Percentiles rank a stretch among this genome's conserved stretches.
Conservation (phyloP, 352 stramenopile genomes). For the Elongisporangium prolatum region DNA sequence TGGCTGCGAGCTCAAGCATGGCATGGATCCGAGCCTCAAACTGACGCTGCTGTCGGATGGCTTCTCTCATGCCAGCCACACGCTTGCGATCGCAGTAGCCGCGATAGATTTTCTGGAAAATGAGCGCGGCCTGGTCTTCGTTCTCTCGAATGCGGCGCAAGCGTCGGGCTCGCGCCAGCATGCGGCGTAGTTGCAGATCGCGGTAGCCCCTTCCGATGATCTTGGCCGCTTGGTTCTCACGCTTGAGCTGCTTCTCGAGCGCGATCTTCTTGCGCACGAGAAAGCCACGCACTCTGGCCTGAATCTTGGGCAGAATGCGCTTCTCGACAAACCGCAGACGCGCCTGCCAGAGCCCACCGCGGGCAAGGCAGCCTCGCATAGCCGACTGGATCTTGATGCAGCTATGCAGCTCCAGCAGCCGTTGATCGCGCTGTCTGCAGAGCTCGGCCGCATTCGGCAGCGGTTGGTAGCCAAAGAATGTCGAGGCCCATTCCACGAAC, state of each 20-base stretch:
- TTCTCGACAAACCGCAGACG: conserved; percentile 67
- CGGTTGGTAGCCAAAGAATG: conserved; percentile 84
- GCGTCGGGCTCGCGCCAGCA: conserved; percentile 39
- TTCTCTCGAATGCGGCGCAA: conserved; percentile 48
- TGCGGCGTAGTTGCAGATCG: conserved; percentile 42
- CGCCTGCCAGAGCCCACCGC: conserved; percentile 65
- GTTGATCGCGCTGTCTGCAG: conserved; percentile 50
- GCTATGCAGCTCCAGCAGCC: conserved; percentile 34
- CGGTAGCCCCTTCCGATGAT: conserved; percentile 50
- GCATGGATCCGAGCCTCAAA: conserved; percentile 43
- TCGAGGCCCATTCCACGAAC: conserved; percentile 80
- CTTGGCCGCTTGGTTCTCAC: conserved; percentile 26
- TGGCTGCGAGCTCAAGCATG: conserved; percentile 55
- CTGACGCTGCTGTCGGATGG: conserved; percentile 35
- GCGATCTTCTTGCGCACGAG: conserved; percentile 46
- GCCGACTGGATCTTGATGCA: conserved; percentile 75
- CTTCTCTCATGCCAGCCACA: conserved; percentile 38
- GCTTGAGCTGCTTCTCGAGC: conserved; percentile 16
- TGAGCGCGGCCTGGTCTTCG: conserved; percentile 53
- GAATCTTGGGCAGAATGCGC: conserved; percentile 62
- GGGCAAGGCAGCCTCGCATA: conserved; percentile 73
- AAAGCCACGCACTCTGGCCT: conserved; percentile 79
- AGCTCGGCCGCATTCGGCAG: conserved; percentile 78
- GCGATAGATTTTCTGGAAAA: conserved; percentile 76
- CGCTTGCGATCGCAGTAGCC: conserved; percentile 48